A percentile compares a stretch with the other conserved stretches of the same genome.
Evolutionary conservation across 2,329 filamentous ascomycete species (phyloP).

Genomic region (Talaromyces piceae): DNA sequence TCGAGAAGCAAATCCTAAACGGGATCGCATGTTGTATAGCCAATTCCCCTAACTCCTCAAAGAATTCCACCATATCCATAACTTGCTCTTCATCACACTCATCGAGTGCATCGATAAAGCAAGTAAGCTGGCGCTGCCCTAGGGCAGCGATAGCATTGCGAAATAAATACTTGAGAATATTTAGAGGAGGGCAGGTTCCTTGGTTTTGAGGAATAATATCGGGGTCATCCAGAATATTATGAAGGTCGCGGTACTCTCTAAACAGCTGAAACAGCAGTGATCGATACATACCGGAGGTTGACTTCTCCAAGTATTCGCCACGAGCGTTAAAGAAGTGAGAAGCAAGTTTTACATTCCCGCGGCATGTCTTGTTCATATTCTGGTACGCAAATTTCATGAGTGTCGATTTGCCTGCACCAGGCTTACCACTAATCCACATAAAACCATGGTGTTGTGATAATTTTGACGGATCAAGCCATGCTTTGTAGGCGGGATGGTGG

Average conservation of each 20-base stretch:
- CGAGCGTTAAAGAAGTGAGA: constrained; percentile 29
- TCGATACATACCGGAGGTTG: constrained; percentile 21
- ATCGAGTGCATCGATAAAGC: constrained; percentile 42
- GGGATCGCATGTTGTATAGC: constrained; percentile 7
- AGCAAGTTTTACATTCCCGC: constrained; percentile 4
- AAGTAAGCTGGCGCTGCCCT: constrained; percentile 16
- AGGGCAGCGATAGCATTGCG: constrained; percentile 12
- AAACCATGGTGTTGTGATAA: constrained; percentile 21
- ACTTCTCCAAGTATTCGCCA: constrained; percentile 18
- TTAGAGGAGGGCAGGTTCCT: constrained; percentile 19
- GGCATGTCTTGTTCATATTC: constrained; percentile 5
- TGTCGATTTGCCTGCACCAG: constrained; percentile 31
- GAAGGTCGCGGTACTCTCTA: constrained; percentile 16
- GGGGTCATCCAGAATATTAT: constrained; percentile 5
- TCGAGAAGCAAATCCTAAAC: constrained; percentile 34
- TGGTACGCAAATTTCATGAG: constrained; percentile 24
- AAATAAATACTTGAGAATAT: constrained; percentile 16
- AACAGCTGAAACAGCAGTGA: constrained; percentile 23
- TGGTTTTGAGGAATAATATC: constrained; percentile 13
- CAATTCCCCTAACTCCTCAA: constrained; percentile 25
- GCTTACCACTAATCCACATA: constrained; percentile 35
- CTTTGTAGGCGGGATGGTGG: background rate
- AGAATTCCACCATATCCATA: constrained; percentile 29
- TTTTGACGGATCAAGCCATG: constrained; percentile 29
- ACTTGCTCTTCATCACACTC: constrained; percentile 37